These are phyloP conservation scores for Centaurea solstitialis DNA, from an alignment of 129 eudicot genomes.

Conservation along the genomic window DNA sequence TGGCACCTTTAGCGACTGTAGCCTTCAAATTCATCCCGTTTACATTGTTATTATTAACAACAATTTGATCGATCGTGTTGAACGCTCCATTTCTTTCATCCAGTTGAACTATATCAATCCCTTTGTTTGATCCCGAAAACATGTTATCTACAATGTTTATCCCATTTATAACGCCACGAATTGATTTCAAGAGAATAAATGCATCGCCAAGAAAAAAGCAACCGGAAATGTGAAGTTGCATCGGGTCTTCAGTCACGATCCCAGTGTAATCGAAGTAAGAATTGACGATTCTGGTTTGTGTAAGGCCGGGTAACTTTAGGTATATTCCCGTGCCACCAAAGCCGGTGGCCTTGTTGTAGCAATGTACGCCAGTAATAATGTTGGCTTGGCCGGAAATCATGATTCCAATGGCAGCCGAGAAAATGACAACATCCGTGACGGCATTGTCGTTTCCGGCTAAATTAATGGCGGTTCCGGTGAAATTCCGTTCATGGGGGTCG, in stretches of 20 bases:
- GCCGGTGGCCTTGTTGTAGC: conserved; percentile 88
- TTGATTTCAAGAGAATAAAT: conserved; percentile 53
- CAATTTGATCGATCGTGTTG: conserved; percentile 62
- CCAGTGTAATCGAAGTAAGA: conserved; percentile 84
- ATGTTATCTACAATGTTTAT: conserved; percentile 75
- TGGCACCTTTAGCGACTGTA: conserved; percentile 52
- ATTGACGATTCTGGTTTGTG: conserved; percentile 78
- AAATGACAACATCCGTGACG: conserved; percentile 74
- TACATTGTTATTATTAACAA: conserved; percentile 55
- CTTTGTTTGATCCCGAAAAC: conserved; percentile 71
- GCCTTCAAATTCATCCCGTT: conserved; percentile 72
- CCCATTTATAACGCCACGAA: conserved; percentile 59
- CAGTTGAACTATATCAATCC: conserved; percentile 64
- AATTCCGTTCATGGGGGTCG: conserved; percentile 53
- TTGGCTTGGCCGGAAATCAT: conserved; percentile 79
- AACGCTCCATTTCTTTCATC: conserved; percentile 53
- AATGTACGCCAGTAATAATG: conserved; percentile 74
- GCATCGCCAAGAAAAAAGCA: conserved; percentile 90
- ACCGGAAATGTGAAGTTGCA: conserved; percentile 66
- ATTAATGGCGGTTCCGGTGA: conserved; percentile 74
- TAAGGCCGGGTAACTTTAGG: conserved; percentile 59
- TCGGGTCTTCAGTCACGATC: conserved; percentile 84
- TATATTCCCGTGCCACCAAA: conserved; percentile 87
- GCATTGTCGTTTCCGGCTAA: conserved; percentile 78
- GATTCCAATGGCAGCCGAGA: conserved; percentile 76